Evolutionary conservation across 225 moss, liverwort and hornwort species (phyloP), one percentile per base, ranked within the genome.

Genomic region (Polytrichum commune): DNA sequence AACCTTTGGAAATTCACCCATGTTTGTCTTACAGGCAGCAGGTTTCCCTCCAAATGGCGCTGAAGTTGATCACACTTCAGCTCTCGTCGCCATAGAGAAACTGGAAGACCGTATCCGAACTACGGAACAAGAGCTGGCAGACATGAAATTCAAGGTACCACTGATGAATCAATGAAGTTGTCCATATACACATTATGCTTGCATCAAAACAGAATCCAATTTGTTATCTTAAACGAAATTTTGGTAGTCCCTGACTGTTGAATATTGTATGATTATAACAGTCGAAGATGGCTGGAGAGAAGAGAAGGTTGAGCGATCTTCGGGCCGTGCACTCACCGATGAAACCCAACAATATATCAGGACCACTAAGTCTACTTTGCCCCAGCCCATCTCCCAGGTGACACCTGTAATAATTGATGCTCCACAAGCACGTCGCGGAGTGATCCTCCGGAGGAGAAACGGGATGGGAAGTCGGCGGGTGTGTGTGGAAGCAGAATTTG

Each of bases 91-190:
- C 5, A 73, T 91, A 19, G 61, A 78, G 22, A 82, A 91, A 69
- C 27, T 91, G 19, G 78, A 83, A 73, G 86, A 89, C n/a, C 84
- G 85, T 6, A 82, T 74, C 24, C 81, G 80, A 62, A 55, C 74
- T 23, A 65, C 81, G 67, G 84, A 91, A 75, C 72, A 86, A 65
- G 91, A 91, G 74, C 79, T 91, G 27, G 75, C 80, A 19, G 91
- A 89, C 70, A 73, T 67, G 26, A 84, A 89, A 69, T 74, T 91
- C 2, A 77, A 82, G 76, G 90, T 91, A 77, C 35, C 33, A 32
- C 46, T 13, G 46, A 46, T 46, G 16, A 16, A 46, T 46, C 13
- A 4, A 46, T 46, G 38, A 38, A 38, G 13, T 46, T 46, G 46
- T 16, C 46, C 46, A 3, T 4, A 46, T 4, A 3, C 46, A 16